Evolutionary conservation across 805 yeast species (phyloP), one percentile per base, ranked within the genome.

Genomic region (Kodamaea jinghongensis): DNA sequence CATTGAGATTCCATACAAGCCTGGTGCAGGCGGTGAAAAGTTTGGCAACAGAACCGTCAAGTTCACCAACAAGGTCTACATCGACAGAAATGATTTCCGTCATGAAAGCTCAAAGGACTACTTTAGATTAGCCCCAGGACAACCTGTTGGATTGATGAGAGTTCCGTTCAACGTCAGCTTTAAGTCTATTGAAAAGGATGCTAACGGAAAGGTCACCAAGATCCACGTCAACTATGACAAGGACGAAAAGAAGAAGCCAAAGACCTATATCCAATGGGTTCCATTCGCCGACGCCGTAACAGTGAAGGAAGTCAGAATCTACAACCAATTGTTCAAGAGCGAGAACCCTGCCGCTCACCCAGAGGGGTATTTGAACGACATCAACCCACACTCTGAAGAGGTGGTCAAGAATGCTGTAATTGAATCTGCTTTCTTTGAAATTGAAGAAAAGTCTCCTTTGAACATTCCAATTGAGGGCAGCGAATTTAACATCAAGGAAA

Each of bases 201-300:
- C 63, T 31, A 50, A 61, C 0, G 96, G 96, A 14, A 70, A 76
- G 34, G 78, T 90, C 38, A 69, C 70, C 14, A 79, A 77, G 63
- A 78, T 93, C 42, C 81, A 83, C 51, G 96, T 85, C 36, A 77
- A 82, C 53, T 93, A 91, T 57, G 86, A 89, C 57, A 79, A 78
- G 47, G 86, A 78, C 40, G 68, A 66, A 41, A 76, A 73, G 61
- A 77, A 73, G 62, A 88, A 86, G 59, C 99, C 99, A 57, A 93
- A 91, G 78, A 90, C 99, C 7, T 93, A 73, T 60, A 89, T 93
- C 56, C 99, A 93, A 68, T 93, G 99, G 99, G 81, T 93, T 37
- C 95, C 96, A 37, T 79, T 79, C 46, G 70, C 81, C 15, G 66
- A 70, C 23, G 75, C 76, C 44, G 70, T 78, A 52, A 63, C 63